phyloP scores from a whole-genome alignment of 164 flowering plant species.

The Tetracentron sinense region DNA sequence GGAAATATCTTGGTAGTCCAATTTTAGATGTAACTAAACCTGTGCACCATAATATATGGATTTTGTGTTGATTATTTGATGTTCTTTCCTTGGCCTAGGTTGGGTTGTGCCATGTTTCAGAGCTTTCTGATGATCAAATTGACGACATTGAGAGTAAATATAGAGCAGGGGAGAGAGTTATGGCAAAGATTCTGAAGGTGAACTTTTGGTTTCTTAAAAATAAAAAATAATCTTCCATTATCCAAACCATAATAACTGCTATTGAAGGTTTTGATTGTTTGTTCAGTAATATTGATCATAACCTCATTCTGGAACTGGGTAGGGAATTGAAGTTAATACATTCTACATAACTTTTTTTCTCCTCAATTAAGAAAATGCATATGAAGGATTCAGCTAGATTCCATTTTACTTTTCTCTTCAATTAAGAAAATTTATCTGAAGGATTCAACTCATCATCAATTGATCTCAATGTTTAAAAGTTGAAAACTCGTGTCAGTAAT shows the following conservation, averaged over 20 bases:
- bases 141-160: slow-evolving; percentile 53
- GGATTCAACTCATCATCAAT: too few species aligned
- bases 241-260: background rate
- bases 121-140: slow-evolving; percentile 61
- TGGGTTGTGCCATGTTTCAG: slow-evolving; percentile 90
- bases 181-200: slow-evolving; percentile 75
- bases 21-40: background rate
- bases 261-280: background rate
- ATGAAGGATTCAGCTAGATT: background rate
- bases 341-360: too few species aligned
- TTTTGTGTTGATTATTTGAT: background rate
- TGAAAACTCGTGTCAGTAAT: too few species aligned
- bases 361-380: too few species aligned
- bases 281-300: background rate
- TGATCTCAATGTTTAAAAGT: too few species aligned
- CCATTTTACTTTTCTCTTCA: background rate
- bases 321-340: background rate
- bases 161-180: slow-evolving; percentile 69
- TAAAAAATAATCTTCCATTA: background rate
- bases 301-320: background rate
- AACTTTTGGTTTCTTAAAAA: slow-evolving; percentile 1
- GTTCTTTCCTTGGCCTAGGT: slow-evolving; percentile 40
- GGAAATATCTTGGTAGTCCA: background rate
- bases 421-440: background rate
- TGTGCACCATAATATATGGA: background rate